phyloP scores from a whole-genome alignment of 208 protist species.

The Acanthamoeba lenticulata region DNA sequence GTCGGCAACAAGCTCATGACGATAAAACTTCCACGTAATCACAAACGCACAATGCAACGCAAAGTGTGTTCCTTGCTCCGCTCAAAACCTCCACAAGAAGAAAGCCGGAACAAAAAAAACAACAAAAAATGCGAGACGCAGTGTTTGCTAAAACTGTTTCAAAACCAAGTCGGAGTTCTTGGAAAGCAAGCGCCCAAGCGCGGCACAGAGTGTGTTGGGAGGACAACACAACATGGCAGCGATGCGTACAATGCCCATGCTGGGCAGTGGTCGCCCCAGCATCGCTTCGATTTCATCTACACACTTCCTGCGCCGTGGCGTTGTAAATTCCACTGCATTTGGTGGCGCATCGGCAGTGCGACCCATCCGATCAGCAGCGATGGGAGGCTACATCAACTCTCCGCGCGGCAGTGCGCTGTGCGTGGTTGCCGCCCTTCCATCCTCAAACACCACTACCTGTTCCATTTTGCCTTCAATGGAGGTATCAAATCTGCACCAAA shows the following conservation, averaged over 20 bases:
- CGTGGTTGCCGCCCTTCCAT: background rate
- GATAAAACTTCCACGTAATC: background rate
- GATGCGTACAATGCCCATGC: too few relatives aligned
- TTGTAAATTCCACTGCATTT: too few relatives aligned
- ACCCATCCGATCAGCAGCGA: background rate
- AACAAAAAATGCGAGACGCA: background rate
- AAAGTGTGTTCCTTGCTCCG: too few relatives aligned
- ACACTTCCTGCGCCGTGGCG: too few relatives aligned
- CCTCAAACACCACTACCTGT: background rate
- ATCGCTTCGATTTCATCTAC: too few relatives aligned
- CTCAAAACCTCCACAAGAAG: background rate
- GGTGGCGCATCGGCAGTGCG: too few relatives aligned
- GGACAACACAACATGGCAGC: too few relatives aligned
- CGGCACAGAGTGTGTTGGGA: too few relatives aligned
- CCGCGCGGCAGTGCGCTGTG: slow-evolving; percentile 25
- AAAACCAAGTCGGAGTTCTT: too few relatives aligned
- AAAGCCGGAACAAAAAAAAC: background rate
- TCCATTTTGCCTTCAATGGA: background rate
- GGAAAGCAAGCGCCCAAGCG: too few relatives aligned
- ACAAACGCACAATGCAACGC: background rate
- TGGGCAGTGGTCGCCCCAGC: too few relatives aligned
- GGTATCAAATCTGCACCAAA: background rate
- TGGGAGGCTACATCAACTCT: background rate
- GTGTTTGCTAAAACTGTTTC: too few relatives aligned
- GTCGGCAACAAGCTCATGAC: background rate